Evolutionary conservation across 768 basidiomycete species (phyloP).

Genomic region (Kondoa malvinella): DNA sequence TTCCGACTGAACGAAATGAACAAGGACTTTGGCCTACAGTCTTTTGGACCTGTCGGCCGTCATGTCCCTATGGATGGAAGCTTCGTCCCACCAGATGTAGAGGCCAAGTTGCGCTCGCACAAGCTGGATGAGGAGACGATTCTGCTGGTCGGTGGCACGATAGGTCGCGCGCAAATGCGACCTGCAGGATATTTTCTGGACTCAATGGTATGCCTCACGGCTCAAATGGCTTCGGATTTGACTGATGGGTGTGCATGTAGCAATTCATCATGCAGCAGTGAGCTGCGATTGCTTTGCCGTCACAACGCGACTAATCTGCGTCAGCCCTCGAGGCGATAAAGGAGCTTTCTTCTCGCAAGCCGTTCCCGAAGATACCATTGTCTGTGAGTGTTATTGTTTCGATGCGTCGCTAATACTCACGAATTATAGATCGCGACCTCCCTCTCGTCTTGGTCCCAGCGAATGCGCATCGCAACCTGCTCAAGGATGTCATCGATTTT

Average conservation of each 20-base stretch:
- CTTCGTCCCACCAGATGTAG: neutral
- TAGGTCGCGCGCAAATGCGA: neutral
- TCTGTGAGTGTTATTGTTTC: neutral
- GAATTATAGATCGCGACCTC: neutral
- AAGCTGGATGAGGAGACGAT: neutral
- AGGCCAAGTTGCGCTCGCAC: neutral
- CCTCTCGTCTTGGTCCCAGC: neutral
- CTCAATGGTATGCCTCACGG: neutral
- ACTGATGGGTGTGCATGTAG: too few relatives aligned
- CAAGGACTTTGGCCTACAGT: neutral
- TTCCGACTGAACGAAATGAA: too few relatives aligned
- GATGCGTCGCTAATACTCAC: neutral
- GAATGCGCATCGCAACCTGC: neutral
- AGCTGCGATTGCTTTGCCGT: neutral
- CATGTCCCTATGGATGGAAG: neutral
- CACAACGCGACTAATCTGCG: neutral
- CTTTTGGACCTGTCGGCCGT: neutral
- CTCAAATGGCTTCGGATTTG: too few relatives aligned
- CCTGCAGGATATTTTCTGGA: neutral
- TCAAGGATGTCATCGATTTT: neutral
- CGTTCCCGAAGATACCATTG: neutral
- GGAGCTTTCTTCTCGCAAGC: neutral
- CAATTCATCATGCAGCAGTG: neutral
- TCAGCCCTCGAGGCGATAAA: neutral
- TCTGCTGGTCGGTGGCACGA: neutral